Evolutionary conservation across 331 rosid genomes (phyloP).

Genomic region (Spiraea crenata): DNA sequence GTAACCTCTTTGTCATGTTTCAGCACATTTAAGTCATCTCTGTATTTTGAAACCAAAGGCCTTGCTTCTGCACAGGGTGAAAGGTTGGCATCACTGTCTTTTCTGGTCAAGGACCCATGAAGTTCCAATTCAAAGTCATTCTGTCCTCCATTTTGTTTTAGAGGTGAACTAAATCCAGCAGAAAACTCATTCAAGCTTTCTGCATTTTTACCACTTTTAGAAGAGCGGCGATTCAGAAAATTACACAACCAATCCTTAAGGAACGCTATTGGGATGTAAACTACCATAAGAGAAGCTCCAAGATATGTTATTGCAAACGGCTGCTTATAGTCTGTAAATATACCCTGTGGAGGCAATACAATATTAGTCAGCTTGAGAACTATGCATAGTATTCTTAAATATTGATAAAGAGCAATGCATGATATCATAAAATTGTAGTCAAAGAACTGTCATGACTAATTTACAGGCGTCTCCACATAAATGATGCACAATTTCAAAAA

Average conservation of each 20-base stretch:
- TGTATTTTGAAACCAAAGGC: slow-evolving; percentile 62
- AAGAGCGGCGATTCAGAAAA: slow-evolving; percentile 55
- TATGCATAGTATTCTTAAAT: slow-evolving; percentile 14
- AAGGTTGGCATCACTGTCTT: slow-evolving; percentile 69
- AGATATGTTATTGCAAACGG: slow-evolving; percentile 98
- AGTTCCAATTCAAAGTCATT: slow-evolving; percentile 58
- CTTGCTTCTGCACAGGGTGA: slow-evolving; percentile 52
- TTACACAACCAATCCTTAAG: slow-evolving; percentile 83
- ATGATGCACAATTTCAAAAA: background rate
- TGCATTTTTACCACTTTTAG: slow-evolving; percentile 59
- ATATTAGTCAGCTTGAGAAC: slow-evolving; percentile 22
- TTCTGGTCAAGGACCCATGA: slow-evolving; percentile 44
- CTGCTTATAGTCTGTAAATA: slow-evolving; percentile 80
- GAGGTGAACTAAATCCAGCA: slow-evolving; percentile 37
- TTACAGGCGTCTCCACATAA: background rate
- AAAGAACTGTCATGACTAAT: background rate
- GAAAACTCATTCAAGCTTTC: slow-evolving; percentile 45
- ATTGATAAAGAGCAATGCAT: background rate
- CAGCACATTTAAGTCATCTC: slow-evolving; percentile 43
- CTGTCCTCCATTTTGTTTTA: slow-evolving; percentile 47
- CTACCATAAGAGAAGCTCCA: slow-evolving; percentile 99
- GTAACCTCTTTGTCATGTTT: slow-evolving; percentile 58
- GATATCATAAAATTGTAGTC: background rate
- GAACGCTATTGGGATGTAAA: slow-evolving; percentile 94
- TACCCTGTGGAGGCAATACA: slow-evolving; percentile 53